These are phyloP conservation scores for Leptographium wingfieldii DNA, from an alignment of 2,329 filamentous ascomycete genomes.

Conservation along the genomic window DNA sequence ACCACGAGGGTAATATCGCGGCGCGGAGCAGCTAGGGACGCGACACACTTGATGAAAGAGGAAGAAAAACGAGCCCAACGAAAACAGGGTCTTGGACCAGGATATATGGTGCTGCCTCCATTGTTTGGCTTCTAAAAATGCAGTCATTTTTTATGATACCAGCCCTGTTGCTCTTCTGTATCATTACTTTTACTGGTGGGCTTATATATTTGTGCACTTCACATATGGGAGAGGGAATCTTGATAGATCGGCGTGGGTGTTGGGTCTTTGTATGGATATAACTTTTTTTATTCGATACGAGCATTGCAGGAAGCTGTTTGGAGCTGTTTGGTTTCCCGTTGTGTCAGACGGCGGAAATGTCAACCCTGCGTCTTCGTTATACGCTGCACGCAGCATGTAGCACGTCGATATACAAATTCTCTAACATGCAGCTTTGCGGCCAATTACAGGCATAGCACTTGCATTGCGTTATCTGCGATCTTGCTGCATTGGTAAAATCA, in stretches of 20 bases:
- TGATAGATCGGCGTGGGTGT: conserved; percentile 1
- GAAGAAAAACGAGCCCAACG: not conserved
- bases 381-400: no score
- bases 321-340: no score
- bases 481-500: not conserved
- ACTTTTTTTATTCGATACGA: not conserved
- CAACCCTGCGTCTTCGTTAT: no score
- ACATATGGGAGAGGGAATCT: not conserved
- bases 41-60: not conserved
- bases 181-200: not conserved
- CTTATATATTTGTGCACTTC: not conserved
- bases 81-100: not conserved
- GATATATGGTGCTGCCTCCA: not conserved
- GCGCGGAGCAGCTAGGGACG: not conserved
- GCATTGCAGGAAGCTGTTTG: not conserved
- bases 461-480: not conserved
- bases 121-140: not conserved
- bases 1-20: conserved; percentile 15
- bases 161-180: conserved; percentile 1
- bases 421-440: no score
- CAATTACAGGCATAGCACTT: no score
- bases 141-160: conserved; percentile 1
- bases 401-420: no score
- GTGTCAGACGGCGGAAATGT: no score
- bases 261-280: not conserved